Evolutionary conservation across 1,284 basidiomycete genomes (phyloP), one percentile per base, ranked within the genome.

Genomic region (Malassezia cuniculi): DNA sequence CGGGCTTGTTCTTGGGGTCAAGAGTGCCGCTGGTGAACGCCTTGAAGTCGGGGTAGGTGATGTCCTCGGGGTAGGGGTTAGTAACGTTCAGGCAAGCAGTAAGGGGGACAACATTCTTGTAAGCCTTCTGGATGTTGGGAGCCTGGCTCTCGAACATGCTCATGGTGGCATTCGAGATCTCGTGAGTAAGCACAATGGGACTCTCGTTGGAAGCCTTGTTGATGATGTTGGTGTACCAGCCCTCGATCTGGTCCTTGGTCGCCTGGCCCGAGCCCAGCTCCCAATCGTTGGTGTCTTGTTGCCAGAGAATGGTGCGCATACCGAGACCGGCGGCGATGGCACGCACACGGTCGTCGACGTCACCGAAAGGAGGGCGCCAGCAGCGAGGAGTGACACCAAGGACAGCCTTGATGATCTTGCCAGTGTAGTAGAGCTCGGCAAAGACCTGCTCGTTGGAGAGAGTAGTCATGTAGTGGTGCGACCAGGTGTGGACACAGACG

Each of bases 381-480:
- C 66, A 70, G 29, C 53, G 54, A 6, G 71, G 69, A 8, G 71
- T 72, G 10, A 73, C 62, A 31, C 71, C 72, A 10, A 69, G 45
- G 40, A 74, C 53, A 20, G 60, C 57, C 57, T 72, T 71, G 67
- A 74, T 72, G 31, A 60, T 58, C 52, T 71, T 61, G 31, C 61
- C 60, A 27, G 71, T 69, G 67, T 73, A 74, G 58, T 71, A 75
- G 14, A 75, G 63, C 60, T 75, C 73, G 26, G 72, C 72, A 47
- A 74, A 74, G 19, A 67, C 71, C 21, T 52, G 30, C 12, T 43
- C 40, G 31, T 45, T 41, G 19, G 24, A 17, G 14, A 52, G 34
- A 2, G 44, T 41, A 4, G 52, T 50, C 50, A 48, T 50, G 28
- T 48, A 49, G 17, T 18, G 42, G 34, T 46, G 52, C 6, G 46